Conservation (phyloP, 169 alveolate genomes). For the Cryptosporidium parvum region DNA sequence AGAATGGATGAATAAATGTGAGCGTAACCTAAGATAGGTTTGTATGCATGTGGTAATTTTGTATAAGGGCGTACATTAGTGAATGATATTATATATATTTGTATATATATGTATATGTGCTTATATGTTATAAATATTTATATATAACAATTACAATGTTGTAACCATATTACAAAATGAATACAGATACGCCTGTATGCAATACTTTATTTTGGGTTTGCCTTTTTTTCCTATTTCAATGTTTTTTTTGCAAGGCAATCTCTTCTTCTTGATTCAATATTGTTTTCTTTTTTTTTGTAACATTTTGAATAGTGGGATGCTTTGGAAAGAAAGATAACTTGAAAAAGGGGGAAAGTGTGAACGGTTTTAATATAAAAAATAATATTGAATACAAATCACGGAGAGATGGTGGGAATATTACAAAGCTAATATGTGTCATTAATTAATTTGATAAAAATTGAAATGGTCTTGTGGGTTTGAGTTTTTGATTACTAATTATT, state of each 20-base stretch:
- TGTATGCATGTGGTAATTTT: no score
- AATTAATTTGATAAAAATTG: not conserved
- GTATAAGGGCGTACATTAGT: not conserved
- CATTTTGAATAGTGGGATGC: not conserved
- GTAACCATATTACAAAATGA: not conserved
- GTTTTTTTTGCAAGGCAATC: not conserved
- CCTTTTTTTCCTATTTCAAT: no score
- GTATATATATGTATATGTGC: no score
- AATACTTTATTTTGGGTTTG: not conserved
- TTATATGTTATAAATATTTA: no score
- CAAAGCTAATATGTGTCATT: constrained; percentile 11
- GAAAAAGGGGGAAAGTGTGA: not conserved
- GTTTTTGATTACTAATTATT: not conserved
- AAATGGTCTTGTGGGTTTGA: not conserved
- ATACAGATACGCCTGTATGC: not conserved
- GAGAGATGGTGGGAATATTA: not conserved
- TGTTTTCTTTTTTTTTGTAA: not conserved
- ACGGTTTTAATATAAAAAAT: not conserved
- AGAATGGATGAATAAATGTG: constrained; percentile 6
- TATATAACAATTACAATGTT: no score
- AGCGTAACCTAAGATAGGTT: not conserved
- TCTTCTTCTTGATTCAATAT: not conserved
- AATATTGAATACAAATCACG: not conserved
- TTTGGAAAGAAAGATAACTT: not conserved
- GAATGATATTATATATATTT: no score